These are phyloP conservation scores for Aureobasidium sp. DNA, from an alignment of 2,329 filamentous ascomycete species.

Conservation along the genomic window DNA sequence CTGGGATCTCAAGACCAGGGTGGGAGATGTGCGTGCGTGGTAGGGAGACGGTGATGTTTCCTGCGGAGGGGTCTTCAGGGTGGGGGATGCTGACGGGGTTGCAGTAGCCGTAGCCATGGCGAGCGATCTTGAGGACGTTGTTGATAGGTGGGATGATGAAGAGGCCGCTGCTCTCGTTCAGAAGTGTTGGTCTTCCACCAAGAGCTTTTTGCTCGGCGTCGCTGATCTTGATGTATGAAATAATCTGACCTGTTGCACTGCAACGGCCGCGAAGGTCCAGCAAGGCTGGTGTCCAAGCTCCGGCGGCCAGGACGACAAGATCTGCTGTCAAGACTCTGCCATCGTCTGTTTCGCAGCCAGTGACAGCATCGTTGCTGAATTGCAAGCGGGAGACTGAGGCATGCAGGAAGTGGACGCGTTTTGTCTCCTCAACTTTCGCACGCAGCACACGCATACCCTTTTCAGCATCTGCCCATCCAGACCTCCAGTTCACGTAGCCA, in stretches of 20 bases:
- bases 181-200: conserved; percentile 58
- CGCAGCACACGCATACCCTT: conserved; percentile 59
- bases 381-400: conserved; percentile 40
- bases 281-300: conserved; percentile 75
- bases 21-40: conserved; percentile 40
- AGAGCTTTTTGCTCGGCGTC: conserved; percentile 60
- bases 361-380: conserved; percentile 31
- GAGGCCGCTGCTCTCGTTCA: conserved; percentile 63
- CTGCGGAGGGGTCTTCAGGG: conserved; percentile 27
- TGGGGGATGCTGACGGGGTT: conserved; percentile 40
- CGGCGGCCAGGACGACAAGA: conserved; percentile 71
- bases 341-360: conserved; percentile 50
- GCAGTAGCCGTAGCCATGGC: conserved; percentile 43
- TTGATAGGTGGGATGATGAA: conserved; percentile 63
- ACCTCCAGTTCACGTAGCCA: conserved; percentile 65
- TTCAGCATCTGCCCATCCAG: conserved; percentile 75
- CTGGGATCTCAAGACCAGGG: conserved; percentile 42
- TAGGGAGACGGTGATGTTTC: conserved; percentile 38
- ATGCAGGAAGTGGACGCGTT: conserved; percentile 42
- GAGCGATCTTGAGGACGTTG: conserved; percentile 38
- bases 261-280: conserved; percentile 69
- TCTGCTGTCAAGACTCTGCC: conserved; percentile 51
- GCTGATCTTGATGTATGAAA: conserved; percentile 70
- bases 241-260: conserved; percentile 70
- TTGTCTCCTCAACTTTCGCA: conserved; percentile 43